Percentiles rank a stretch among this genome's conserved stretches.
These are phyloP conservation scores for Salix exigua DNA, from an alignment of 345 rosid species.

Conservation along the genomic window DNA sequence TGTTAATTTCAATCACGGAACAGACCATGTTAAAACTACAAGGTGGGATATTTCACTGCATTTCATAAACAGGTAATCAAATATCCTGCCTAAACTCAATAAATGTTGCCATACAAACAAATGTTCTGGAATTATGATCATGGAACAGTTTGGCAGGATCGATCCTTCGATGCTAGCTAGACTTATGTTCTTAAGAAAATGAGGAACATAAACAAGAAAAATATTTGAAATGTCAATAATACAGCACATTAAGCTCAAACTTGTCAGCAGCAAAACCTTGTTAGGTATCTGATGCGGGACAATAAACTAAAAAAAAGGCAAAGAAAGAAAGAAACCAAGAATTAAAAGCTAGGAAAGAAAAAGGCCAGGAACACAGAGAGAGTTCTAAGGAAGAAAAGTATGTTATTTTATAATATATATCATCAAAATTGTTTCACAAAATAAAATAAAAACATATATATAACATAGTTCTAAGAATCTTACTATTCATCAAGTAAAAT, in stretches of 20 bases:
- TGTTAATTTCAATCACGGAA: slow-evolving; percentile 4
- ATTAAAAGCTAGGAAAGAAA: background rate
- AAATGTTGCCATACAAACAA: background rate
- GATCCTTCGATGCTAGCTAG: background rate
- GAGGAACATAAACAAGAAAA: background rate
- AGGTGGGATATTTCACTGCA: slow-evolving; percentile 7
- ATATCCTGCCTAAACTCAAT: background rate
- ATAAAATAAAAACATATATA: background rate
- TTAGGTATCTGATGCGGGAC: background rate
- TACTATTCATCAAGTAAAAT: background rate
- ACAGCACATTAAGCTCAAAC: background rate
- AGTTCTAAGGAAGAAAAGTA: background rate
- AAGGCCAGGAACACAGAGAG: background rate
- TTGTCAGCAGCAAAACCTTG: background rate
- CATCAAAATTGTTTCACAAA: background rate
- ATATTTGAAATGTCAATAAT: background rate
- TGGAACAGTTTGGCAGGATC: background rate
- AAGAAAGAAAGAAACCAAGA: background rate
- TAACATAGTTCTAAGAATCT: background rate
- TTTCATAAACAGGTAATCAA: background rate
- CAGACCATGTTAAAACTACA: slow-evolving; percentile 3
- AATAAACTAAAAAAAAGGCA: background rate
- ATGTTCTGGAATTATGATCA: background rate
- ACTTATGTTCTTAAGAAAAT: background rate
- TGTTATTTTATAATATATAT: background rate